A percentile compares a stretch with the other conserved stretches of the same genome.
These are phyloP conservation scores for Punctularia strigosozonata DNA, from an alignment of 768 basidiomycete genomes.

Conservation along the genomic window DNA sequence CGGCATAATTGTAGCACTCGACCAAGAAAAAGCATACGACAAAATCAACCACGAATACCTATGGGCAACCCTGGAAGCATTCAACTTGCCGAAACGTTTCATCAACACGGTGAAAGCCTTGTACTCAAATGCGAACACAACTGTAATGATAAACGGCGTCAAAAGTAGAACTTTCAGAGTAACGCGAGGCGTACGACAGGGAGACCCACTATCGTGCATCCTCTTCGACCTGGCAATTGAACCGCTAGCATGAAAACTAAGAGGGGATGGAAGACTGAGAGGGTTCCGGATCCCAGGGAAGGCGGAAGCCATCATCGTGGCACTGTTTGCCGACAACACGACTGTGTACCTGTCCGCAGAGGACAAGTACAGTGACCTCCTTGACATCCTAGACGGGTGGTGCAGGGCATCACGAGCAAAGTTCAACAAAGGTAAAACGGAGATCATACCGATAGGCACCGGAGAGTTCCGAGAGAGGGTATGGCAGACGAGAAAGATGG, in stretches of 20 bases:
- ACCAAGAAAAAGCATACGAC: slow-evolving; percentile 15
- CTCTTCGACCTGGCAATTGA: slow-evolving; percentile 13
- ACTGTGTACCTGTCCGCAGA: slow-evolving; percentile 7
- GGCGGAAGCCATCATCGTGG: slow-evolving; percentile 5
- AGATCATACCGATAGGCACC: slow-evolving; percentile 11
- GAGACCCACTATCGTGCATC: slow-evolving; percentile 13
- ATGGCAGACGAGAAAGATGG: neutral
- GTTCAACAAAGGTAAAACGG: slow-evolving; percentile 15
- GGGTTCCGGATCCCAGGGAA: slow-evolving; percentile 8
- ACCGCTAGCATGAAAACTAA: slow-evolving; percentile 6
- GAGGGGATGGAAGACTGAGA: slow-evolving; percentile 1
- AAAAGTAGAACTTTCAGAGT: slow-evolving; percentile 1
- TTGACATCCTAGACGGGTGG: slow-evolving; percentile 11
- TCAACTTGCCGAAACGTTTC: slow-evolving; percentile 6
- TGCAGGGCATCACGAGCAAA: slow-evolving; percentile 13
- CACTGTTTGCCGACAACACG: slow-evolving; percentile 18
- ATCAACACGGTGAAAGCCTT: slow-evolving; percentile 6
- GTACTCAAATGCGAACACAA: slow-evolving; percentile 7
- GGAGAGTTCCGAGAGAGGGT: slow-evolving; percentile 1
- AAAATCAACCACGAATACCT: slow-evolving; percentile 11
- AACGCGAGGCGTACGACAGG: slow-evolving; percentile 11
- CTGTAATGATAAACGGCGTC: slow-evolving; percentile 9
- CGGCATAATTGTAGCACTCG: slow-evolving; percentile 8
- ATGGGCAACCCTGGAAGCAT: slow-evolving; percentile 3
- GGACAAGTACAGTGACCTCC: slow-evolving; percentile 10